phyloP scores from a whole-genome alignment of 352 stramenopile species.

The Pythium rhizo-oryzae region DNA sequence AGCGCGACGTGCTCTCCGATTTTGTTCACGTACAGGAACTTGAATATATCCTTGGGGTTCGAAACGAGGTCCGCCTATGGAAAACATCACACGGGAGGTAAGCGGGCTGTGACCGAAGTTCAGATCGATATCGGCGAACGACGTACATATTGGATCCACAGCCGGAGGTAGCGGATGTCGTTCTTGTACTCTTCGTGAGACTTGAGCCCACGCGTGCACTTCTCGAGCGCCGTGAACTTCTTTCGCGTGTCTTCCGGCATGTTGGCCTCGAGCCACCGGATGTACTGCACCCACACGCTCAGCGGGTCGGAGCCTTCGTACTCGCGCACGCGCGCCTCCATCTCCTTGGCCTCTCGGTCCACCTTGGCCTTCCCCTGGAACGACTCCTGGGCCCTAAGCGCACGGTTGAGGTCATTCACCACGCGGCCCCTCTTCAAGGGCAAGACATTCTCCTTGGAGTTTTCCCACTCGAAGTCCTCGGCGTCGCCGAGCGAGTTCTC shows the following conservation, averaged over 20 bases:
- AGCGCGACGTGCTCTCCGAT: slow-evolving; percentile 80
- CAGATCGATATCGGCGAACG: background rate
- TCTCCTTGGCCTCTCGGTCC: slow-evolving; percentile 53
- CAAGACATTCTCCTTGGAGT: slow-evolving; percentile 89
- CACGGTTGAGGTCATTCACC: slow-evolving; percentile 77
- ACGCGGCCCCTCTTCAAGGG: slow-evolving; percentile 80
- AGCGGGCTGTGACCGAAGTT: background rate
- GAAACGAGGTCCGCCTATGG: slow-evolving; percentile 82
- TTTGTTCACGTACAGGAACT: slow-evolving; percentile 88
- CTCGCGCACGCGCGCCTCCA: slow-evolving; percentile 46
- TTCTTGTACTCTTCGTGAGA: slow-evolving; percentile 65
- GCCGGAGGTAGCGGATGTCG: slow-evolving; percentile 77
- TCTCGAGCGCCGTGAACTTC: slow-evolving; percentile 74
- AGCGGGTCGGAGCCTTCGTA: slow-evolving; percentile 75
- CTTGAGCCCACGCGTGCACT: slow-evolving; percentile 76
- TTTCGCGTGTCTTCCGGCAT: slow-evolving; percentile 87
- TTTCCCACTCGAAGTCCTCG: slow-evolving; percentile 79
- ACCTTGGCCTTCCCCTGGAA: slow-evolving; percentile 64
- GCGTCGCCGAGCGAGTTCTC: slow-evolving; percentile 28
- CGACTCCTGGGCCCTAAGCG: slow-evolving; percentile 61
- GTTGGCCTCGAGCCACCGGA: slow-evolving; percentile 80
- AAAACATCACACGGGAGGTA: background rate
- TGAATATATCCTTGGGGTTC: slow-evolving; percentile 90
- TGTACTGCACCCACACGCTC: slow-evolving; percentile 64
- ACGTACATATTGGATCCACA: slow-evolving; percentile 90